phyloP scores from a whole-genome alignment of 1,284 basidiomycete genomes.

The Farysia itapuensis region DNA sequence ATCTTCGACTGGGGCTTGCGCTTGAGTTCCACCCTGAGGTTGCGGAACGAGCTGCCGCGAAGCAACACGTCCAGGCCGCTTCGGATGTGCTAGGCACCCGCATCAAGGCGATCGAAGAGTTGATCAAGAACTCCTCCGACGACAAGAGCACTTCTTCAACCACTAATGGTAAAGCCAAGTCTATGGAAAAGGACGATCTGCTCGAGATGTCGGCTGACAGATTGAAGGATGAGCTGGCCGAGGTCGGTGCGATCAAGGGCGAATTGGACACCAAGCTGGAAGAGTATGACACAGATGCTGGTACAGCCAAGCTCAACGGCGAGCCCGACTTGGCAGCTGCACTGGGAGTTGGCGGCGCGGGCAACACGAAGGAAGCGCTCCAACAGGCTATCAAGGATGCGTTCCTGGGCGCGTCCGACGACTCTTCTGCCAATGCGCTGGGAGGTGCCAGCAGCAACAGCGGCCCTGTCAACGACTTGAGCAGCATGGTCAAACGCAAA shows the following conservation, averaged over 20 bases:
- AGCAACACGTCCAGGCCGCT: slow-evolving; percentile 43
- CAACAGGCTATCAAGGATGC: slow-evolving; percentile 56
- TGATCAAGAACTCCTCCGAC: slow-evolving; percentile 5
- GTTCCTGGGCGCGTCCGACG: slow-evolving; percentile 41
- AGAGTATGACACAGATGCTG: slow-evolving; percentile 42
- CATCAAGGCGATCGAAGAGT: slow-evolving; percentile 28
- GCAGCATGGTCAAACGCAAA: slow-evolving; percentile 49
- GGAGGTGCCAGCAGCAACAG: slow-evolving; percentile 7
- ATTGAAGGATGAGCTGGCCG: slow-evolving; percentile 37
- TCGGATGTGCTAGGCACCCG: slow-evolving; percentile 33
- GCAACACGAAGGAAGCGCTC: slow-evolving; percentile 39
- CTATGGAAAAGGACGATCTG: slow-evolving; percentile 44
- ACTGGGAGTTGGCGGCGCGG: slow-evolving; percentile 5
- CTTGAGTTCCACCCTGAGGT: slow-evolving; percentile 55
- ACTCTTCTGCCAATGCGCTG: slow-evolving; percentile 9
- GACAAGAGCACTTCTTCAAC: not conserved
- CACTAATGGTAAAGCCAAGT: slow-evolving; percentile 3
- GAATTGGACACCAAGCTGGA: slow-evolving; percentile 55
- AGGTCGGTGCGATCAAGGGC: slow-evolving; percentile 47
- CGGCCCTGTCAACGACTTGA: slow-evolving; percentile 47
- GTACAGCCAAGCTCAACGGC: slow-evolving; percentile 37
- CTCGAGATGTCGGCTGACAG: slow-evolving; percentile 23
- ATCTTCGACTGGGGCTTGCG: slow-evolving; percentile 54
- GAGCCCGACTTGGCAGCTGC: slow-evolving; percentile 11
- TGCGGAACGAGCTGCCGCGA: slow-evolving; percentile 32